Conservation (phyloP, 768 basidiomycete species). For the Pleurotus platypus region DNA sequence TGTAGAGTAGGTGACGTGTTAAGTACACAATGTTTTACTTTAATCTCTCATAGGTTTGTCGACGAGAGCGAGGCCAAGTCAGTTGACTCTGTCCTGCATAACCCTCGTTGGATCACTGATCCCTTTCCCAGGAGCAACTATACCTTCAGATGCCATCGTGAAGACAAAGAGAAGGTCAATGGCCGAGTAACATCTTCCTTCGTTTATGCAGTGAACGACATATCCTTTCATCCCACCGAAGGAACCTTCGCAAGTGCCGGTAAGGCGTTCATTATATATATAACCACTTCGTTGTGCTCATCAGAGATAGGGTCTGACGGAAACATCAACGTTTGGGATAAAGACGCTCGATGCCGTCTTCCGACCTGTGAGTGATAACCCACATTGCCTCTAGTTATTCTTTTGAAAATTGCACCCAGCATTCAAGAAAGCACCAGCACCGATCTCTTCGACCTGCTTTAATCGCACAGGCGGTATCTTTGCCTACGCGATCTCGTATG, state of each 20-base stretch:
- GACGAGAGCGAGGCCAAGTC: conserved; percentile 79
- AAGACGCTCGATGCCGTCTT: conserved; percentile 86
- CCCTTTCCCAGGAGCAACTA: conserved; percentile 59
- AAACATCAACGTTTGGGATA: conserved; percentile 93
- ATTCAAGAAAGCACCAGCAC: conserved; percentile 66
- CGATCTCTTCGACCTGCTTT: conserved; percentile 79
- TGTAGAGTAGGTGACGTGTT: conserved; percentile 70
- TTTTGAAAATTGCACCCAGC: background rate
- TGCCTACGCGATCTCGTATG: conserved; percentile 90
- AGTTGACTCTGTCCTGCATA: conserved; percentile 14
- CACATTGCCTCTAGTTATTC: background rate
- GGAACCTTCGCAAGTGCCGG: conserved; percentile 81
- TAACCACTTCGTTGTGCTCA: too few relatives aligned
- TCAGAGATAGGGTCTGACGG: conserved; percentile 65
- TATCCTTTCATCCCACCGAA: conserved; percentile 80
- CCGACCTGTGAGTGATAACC: conserved; percentile 43
- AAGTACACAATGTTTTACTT: background rate
- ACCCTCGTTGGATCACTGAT: too few relatives aligned
- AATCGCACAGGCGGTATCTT: conserved; percentile 87
- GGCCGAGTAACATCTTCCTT: conserved; percentile 58
- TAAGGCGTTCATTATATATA: background rate
- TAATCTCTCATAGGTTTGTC: conserved; percentile 54
- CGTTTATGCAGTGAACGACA: conserved; percentile 83
- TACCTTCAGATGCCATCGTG: conserved; percentile 83
- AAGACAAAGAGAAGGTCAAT: conserved; percentile 41